These are phyloP conservation scores for Xylariales sp. DNA, from an alignment of 2,329 filamentous ascomycete genomes.

Conservation along the genomic window DNA sequence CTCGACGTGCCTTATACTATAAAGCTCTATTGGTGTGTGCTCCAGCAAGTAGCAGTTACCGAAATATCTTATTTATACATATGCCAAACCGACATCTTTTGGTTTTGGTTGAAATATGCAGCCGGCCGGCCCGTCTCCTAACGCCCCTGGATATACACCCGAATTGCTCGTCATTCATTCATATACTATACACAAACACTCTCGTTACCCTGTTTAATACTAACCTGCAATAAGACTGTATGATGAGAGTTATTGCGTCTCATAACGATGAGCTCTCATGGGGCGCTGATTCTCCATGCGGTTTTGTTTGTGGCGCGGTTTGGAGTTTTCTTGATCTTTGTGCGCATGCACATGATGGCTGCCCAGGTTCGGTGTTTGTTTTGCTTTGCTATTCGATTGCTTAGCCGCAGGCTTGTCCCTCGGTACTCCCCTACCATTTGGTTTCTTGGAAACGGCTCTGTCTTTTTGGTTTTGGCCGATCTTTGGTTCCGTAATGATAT, in stretches of 20 bases:
- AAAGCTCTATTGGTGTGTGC: constrained; percentile 23
- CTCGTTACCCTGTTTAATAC: constrained; percentile 16
- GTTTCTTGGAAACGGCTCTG: constrained; percentile 11
- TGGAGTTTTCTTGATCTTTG: constrained; percentile 27
- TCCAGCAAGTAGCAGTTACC: constrained; percentile 24
- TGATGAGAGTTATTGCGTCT: constrained; percentile 6
- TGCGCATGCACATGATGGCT: constrained; percentile 7
- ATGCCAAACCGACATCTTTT: constrained; percentile 7
- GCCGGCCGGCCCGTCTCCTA: constrained; percentile 8
- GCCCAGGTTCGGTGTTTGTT: constrained; percentile 9
- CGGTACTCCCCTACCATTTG: constrained; percentile 18
- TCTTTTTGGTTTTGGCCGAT: constrained; percentile 22
- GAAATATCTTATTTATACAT: constrained; percentile 34
- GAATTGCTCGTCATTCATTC: constrained; percentile 15
- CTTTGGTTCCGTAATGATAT: constrained; percentile 12
- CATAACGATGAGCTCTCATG: constrained; percentile 10
- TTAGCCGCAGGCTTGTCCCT: constrained; percentile 23
- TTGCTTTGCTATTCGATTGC: constrained; percentile 21
- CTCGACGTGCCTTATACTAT: constrained; percentile 7
- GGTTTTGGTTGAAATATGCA: constrained; percentile 10
- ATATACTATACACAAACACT: constrained; percentile 36
- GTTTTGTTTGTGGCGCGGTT: constrained; percentile 22
- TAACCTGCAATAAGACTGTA: neutral
- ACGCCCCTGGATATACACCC: constrained; percentile 21
- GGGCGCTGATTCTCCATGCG: constrained; percentile 29